Percentiles rank a stretch among this genome's conserved stretches.
phyloP scores from a whole-genome alignment of 108 stramenopile species.

The Epipyxis sp. region DNA sequence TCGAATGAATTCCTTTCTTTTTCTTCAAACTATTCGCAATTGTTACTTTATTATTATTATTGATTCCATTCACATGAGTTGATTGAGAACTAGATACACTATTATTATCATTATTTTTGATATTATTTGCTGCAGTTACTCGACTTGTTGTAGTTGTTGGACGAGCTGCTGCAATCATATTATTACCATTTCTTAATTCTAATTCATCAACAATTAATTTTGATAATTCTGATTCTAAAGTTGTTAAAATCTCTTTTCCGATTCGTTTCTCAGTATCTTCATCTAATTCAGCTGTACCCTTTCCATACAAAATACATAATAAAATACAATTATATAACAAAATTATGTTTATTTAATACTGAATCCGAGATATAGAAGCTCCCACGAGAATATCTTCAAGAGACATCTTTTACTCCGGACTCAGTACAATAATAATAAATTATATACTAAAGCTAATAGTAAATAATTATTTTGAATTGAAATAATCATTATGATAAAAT shows the following conservation, averaged over 20 bases:
- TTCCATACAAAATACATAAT: no score
- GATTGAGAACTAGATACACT: not conserved
- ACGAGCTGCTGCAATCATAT: not conserved
- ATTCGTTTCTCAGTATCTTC: not conserved
- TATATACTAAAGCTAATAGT: no score
- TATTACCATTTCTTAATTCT: not conserved
- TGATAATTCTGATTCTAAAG: not conserved
- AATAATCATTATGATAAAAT: no score
- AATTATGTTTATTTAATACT: no score
- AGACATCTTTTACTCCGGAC: no score
- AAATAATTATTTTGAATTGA: no score
- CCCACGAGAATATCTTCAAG: no score
- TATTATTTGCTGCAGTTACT: not conserved
- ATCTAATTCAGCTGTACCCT: constrained; percentile 15
- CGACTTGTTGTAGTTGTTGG: not conserved
- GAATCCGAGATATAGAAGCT: no score
- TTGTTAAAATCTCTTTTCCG: not conserved
- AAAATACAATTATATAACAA: no score
- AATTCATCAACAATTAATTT: not conserved
- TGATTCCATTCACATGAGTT: not conserved
- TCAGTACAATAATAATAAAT: no score
- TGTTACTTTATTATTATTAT: not conserved
- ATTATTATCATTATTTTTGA: not conserved
- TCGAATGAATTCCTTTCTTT: not conserved
- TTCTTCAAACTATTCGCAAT: not conserved